Base-by-base conservation (phyloP, 108 stramenopile genomes). In the Parmales sp. region DNA sequence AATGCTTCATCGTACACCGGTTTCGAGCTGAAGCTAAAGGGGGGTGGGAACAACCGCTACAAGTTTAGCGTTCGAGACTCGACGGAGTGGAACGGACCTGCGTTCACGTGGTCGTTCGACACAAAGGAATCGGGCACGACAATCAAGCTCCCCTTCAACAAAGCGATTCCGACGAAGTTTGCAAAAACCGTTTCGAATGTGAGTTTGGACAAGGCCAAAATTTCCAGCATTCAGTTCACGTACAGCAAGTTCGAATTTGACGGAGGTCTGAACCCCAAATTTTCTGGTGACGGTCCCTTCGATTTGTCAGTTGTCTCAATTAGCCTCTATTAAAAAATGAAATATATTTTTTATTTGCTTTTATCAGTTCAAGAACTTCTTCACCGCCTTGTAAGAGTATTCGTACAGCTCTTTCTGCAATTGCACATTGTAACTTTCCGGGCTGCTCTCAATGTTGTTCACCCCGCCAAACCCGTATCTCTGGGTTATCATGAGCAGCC, bases 311-410 rank as follows among this genome's bases (percentile, higher is more conserved):
- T 43, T 43, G 41, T 13, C 16, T 43, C 41, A 16, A 16, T 43
- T 16, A 13, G 11, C 41, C 41, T 43, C 16, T 43, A 43, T 16
- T 43, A 16, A 43, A 43, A n/a, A n/a, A n/a, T n/a, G n/a, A n/a
- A n/a, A n/a, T n/a, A n/a, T n/a, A n/a, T n/a, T n/a, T n/a, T n/a
- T n/a, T n/a, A n/a, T n/a, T n/a, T n/a, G n/a, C n/a, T n/a, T n/a
- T n/a, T 43, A 43, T 43, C 16, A 43, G 11, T 43, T 13, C 16
- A 13, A 8, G 23, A 48, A 48, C 11, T 48, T 23, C 46, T 54
- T 45, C 28, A 78, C 69, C 6, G 78, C 74, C 6, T 54, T 16
- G 16, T 38, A 45, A 50, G 79, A 82, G 81, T 81, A 85, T 63
- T 67, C 13, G 65, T 82, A 82, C 45, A 85, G 63, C 20, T 46